Evolutionary conservation across 2,329 filamentous ascomycete genomes (phyloP), one percentile per base, ranked within the genome.

Genomic region (Fusarium drepaniforme): DNA sequence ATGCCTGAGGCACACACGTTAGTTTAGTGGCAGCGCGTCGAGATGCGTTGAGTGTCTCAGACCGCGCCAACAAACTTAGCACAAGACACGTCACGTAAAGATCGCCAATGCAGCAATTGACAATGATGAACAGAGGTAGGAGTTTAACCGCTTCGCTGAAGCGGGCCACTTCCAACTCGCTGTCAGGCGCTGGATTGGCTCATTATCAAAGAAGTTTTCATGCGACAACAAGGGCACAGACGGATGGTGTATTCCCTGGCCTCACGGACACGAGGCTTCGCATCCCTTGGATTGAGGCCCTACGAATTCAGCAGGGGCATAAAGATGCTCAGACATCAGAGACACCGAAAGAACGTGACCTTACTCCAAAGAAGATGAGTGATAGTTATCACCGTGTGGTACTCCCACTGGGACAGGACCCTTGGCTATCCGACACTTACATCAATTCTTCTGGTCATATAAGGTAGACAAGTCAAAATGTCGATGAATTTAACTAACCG

Each of bases 361-460:
- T 81, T 33, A 71, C 75, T 0, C 79, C 79, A 0, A 80, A 79
- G 62, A 80, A 77, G 33, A 81, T 81, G 79, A 77, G 78, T 42
- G 79, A 81, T n/a, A 81, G 79, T 56, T 81, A 81, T 46, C 79
- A 81, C 58, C 75, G 79, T 21, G 78, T 80, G 11, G 76, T 84
- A 16, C 85, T 95, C 33, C 93, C 93, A 8, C 85, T 95, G 12
- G 92, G 90, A 8, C 91, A 90, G 78, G 93, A 95, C 79, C 92
- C 93, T 62, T 95, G 92, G 92, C 85, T 96, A 15, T 88, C 93
- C 13, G 93, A 96, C 80, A 93, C 91, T 0, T 96, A 96, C 79
- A 89, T 94, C 78, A 95, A 95, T 82, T 89, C 93, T 1, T 91
- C 90, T 0, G 93, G 93, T 0, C 92, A 94, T 76, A 93, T 96